Evolutionary conservation across 2,329 filamentous ascomycete genomes (phyloP).

Genomic region (Pseudopithomyces maydicus): DNA sequence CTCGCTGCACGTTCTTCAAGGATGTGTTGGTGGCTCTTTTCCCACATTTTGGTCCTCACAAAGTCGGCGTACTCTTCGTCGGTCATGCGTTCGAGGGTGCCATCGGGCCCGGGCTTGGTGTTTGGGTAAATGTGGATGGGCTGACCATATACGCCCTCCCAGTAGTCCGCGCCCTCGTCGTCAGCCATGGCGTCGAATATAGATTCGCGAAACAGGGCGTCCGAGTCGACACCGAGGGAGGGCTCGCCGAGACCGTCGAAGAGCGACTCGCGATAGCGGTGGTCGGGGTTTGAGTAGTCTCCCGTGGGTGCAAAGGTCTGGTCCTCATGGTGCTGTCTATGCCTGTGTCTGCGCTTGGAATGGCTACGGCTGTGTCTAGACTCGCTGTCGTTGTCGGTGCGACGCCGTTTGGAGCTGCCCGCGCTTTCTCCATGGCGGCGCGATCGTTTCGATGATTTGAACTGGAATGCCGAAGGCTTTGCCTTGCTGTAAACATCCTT

Average conservation of each 20-base stretch:
- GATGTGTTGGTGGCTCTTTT: conserved; percentile 85
- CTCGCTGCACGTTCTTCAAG: conserved; percentile 74
- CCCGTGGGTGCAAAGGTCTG: conserved; percentile 33
- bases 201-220: conserved; percentile 85
- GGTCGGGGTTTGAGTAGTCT: conserved; percentile 37
- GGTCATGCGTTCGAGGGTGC: conserved; percentile 78
- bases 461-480: conserved; percentile 44
- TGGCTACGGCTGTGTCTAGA: background rate
- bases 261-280: conserved; percentile 39
- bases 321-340: conserved; percentile 23
- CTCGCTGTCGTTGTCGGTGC: conserved; percentile 20
- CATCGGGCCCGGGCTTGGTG: conserved; percentile 57
- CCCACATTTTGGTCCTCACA: conserved; percentile 91
- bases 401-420: conserved; percentile 19
- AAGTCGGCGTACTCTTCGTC: conserved; percentile 91
- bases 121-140: conserved; percentile 81
- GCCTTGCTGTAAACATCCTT: conserved; percentile 29
- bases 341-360: conserved; percentile 19
- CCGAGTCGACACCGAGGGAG: conserved; percentile 53
- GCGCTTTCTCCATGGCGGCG: conserved; percentile 16
- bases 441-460: conserved; percentile 40
- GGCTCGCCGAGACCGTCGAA: conserved; percentile 20
- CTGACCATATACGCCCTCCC: conserved; percentile 96
- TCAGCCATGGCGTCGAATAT: conserved; percentile 97
- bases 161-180: conserved; percentile 93